phyloP scores from a whole-genome alignment of 1,284 basidiomycete species.

The Abortiporus biennis region DNA sequence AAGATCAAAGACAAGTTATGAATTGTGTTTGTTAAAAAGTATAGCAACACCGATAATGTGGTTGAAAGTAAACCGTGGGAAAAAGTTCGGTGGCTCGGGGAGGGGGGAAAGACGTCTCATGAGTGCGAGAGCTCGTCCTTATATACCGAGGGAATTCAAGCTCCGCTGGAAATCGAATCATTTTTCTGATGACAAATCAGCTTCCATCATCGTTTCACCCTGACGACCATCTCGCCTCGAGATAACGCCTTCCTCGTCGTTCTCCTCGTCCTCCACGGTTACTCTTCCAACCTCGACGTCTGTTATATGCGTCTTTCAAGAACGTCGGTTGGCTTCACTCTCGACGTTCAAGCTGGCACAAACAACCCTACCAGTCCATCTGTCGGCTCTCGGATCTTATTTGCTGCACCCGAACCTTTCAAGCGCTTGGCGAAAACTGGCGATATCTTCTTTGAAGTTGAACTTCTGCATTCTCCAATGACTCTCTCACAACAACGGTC shows the following conservation, averaged over 20 bases:
- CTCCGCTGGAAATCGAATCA: slow-evolving; percentile 22
- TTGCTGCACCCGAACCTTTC: no score
- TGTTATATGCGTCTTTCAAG: no score
- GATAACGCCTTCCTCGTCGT: not conserved
- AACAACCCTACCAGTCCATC: no score
- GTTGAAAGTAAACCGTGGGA: slow-evolving; percentile 23
- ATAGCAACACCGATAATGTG: slow-evolving; percentile 10
- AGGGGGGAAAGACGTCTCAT: slow-evolving; percentile 13
- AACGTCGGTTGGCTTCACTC: no score
- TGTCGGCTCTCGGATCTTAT: no score
- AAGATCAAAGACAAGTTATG: slow-evolving; percentile 3
- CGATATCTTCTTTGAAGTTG: no score
- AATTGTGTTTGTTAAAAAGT: not conserved
- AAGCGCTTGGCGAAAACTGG: no score
- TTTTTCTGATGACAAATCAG: not conserved
- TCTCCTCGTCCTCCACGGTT: not conserved
- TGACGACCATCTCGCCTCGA: not conserved
- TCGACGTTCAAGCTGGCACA: no score
- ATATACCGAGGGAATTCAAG: slow-evolving; percentile 27
- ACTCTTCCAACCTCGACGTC: not conserved
- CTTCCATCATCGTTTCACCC: not conserved
- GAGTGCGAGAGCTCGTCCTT: slow-evolving; percentile 14
- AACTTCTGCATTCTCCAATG: no score
- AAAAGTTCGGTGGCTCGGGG: slow-evolving; percentile 17
- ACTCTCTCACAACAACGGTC: no score